Percentiles rank a stretch among this genome's conserved stretches.
phyloP scores from a whole-genome alignment of 257 asterid genomes.

The Handroanthus guayacan region DNA sequence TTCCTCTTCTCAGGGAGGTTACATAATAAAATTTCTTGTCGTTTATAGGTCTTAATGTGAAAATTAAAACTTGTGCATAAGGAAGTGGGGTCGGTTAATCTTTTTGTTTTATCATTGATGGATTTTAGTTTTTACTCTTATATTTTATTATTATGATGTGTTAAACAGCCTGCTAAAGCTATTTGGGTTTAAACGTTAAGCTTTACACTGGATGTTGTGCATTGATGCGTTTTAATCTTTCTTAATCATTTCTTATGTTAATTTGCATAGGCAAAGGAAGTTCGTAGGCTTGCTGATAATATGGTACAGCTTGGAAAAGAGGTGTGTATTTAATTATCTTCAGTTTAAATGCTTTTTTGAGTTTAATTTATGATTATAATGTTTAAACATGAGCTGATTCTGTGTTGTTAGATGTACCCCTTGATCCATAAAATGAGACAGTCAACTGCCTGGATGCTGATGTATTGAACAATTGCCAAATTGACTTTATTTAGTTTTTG shows the following conservation, averaged over 20 bases:
- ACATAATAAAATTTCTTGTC: neutral
- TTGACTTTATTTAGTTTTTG: neutral
- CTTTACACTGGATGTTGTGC: neutral
- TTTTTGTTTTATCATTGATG: neutral
- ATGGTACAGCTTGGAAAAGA: conserved; percentile 98
- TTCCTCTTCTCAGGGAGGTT: neutral
- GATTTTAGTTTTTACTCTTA: neutral
- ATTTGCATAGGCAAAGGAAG: conserved; percentile 80
- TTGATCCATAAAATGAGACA: neutral
- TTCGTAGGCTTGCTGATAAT: conserved; percentile 94
- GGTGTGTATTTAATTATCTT: conserved; percentile 46
- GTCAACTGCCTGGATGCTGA: neutral
- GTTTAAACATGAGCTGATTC: conserved; percentile 7
- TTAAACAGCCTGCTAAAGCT: conserved; percentile 10
- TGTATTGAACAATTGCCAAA: neutral
- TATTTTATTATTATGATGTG: neutral
- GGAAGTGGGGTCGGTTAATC: neutral
- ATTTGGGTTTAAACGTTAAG: neutral
- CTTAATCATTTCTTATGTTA: conserved; percentile 10
- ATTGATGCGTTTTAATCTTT: neutral
- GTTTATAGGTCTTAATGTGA: neutral
- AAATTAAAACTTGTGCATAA: neutral
- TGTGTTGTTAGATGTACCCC: neutral
- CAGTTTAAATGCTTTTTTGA: neutral
- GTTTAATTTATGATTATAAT: conserved; percentile 11